Percentiles rank a stretch among this genome's conserved stretches.
phyloP scores from a whole-genome alignment of 208 protist species.

The Leishmania turanica region DNA sequence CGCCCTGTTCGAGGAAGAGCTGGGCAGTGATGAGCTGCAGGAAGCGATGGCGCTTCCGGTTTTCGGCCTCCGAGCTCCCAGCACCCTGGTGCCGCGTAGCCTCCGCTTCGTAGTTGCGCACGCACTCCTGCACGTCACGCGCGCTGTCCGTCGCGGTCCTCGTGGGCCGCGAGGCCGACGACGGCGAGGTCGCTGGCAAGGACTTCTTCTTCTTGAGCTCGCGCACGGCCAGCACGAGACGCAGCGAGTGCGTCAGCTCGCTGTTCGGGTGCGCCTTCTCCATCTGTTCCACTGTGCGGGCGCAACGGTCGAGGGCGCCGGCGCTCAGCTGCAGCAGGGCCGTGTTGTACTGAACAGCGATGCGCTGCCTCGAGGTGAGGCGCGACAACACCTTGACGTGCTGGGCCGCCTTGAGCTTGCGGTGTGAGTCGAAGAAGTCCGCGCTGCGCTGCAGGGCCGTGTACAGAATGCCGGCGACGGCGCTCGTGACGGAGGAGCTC shows the following conservation, averaged over 20 bases:
- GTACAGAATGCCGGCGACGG: conserved; percentile 75
- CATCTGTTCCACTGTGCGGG: conserved; percentile 67
- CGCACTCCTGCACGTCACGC: conserved; percentile 29
- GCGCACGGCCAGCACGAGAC: conserved; percentile 56
- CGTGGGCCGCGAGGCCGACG: background rate
- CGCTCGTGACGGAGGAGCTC: conserved; percentile 56
- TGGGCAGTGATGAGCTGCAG: conserved; percentile 67
- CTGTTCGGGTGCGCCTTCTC: conserved; percentile 57
- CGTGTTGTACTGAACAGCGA: conserved; percentile 85
- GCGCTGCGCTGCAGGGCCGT: conserved; percentile 53
- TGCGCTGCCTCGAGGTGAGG: conserved; percentile 68
- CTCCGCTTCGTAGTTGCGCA: conserved; percentile 27
- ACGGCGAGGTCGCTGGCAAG: background rate
- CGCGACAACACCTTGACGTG: conserved; percentile 54
- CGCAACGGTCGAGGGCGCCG: conserved; percentile 56
- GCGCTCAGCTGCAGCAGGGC: conserved; percentile 77
- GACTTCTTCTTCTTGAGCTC: conserved; percentile 68
- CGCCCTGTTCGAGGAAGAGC: conserved; percentile 77
- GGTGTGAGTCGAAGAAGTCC: conserved; percentile 79
- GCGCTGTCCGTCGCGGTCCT: conserved; percentile 14
- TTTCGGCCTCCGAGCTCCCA: conserved; percentile 12
- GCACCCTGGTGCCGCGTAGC: conserved; percentile 8
- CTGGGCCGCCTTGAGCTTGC: conserved; percentile 68
- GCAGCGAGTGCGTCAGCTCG: conserved; percentile 70
- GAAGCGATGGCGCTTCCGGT: conserved; percentile 21